These are phyloP conservation scores for Ceriops decandra DNA, from an alignment of 345 rosid species.

Conservation along the genomic window DNA sequence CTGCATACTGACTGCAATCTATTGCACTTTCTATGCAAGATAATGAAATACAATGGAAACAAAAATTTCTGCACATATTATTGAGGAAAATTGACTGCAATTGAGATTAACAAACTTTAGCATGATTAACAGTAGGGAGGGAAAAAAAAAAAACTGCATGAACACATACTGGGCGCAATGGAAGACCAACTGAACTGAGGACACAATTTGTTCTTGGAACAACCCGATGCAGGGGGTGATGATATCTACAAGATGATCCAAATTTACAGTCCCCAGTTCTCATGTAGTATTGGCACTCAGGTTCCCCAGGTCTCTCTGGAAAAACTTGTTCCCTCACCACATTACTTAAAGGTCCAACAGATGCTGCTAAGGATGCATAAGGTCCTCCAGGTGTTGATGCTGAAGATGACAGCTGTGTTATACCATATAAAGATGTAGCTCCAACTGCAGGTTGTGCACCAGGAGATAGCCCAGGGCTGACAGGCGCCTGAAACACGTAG, in stretches of 20 bases:
- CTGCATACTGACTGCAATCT: too few species aligned
- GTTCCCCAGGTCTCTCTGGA: slow-evolving; percentile 32
- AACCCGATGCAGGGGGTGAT: slow-evolving; percentile 23
- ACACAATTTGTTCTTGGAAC: slow-evolving; percentile 20
- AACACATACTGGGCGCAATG: slow-evolving; percentile 25
- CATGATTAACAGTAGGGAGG: neutral
- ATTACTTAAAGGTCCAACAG: slow-evolving; percentile 11
- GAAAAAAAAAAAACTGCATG: neutral
- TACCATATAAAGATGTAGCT: slow-evolving; percentile 26
- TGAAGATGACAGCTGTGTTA: slow-evolving; percentile 22
- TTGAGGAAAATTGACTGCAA: neutral
- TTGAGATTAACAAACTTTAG: neutral
- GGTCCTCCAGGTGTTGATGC: slow-evolving; percentile 7
- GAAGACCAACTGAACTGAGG: slow-evolving; percentile 30
- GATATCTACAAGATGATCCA: slow-evolving; percentile 28
- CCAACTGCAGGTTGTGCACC: slow-evolving; percentile 28
- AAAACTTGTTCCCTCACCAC: slow-evolving; percentile 17
- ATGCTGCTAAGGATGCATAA: slow-evolving; percentile 12
- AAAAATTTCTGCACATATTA: neutral
- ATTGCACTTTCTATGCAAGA: too few species aligned
- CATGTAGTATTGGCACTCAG: slow-evolving; percentile 26
- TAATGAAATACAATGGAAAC: neutral
- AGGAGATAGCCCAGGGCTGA: slow-evolving; percentile 28
- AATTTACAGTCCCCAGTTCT: slow-evolving; percentile 30
- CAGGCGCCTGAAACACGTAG: slow-evolving; percentile 31